Percentiles rank a stretch among this genome's conserved stretches.
These are phyloP conservation scores for Tieghemostelium lacteum DNA, from an alignment of 78 protist genomes.

Conservation along the genomic window DNA sequence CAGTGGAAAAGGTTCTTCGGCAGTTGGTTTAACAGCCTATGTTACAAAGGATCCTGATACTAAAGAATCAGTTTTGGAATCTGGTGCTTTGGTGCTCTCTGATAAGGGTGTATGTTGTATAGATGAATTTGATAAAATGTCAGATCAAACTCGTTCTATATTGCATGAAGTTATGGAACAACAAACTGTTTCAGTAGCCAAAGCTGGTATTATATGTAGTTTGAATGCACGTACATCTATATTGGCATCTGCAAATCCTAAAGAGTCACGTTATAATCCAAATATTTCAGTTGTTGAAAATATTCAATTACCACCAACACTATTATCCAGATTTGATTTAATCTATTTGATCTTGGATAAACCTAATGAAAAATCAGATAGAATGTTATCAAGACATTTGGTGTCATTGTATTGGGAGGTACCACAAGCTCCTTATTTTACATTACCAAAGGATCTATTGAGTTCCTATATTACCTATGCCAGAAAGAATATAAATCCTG, in stretches of 20 bases:
- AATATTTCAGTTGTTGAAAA: conserved; percentile 96
- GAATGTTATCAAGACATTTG: conserved; percentile 94
- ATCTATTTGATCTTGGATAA: conserved; percentile 92
- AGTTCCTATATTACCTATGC: conserved; percentile 94
- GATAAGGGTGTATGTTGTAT: conserved; percentile 99
- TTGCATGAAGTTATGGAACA: conserved; percentile 99
- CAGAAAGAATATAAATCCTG: conserved; percentile 82
- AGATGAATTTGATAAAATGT: conserved; percentile 99
- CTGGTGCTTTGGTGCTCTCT: conserved; percentile 95
- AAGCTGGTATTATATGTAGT: conserved; percentile 99
- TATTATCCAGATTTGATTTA: conserved; percentile 91
- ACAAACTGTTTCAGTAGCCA: conserved; percentile 99
- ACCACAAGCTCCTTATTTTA: neutral
- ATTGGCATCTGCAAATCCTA: conserved; percentile 99
- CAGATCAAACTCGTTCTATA: conserved; percentile 96
- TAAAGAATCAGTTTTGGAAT: conserved; percentile 95
- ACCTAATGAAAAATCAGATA: conserved; percentile 91
- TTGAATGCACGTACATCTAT: conserved; percentile 98
- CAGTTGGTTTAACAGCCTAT: conserved; percentile 99
- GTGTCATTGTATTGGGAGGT: conserved; percentile 84
- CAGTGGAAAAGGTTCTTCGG: conserved; percentile 98
- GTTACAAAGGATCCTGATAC: conserved; percentile 97
- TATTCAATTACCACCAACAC: conserved; percentile 97
- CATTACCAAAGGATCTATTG: conserved; percentile 34
- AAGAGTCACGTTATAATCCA: conserved; percentile 92